Percentiles rank a stretch among this genome's conserved stretches.
phyloP scores from a whole-genome alignment of 164 flowering plant genomes.

The Chimonanthus praecox region DNA sequence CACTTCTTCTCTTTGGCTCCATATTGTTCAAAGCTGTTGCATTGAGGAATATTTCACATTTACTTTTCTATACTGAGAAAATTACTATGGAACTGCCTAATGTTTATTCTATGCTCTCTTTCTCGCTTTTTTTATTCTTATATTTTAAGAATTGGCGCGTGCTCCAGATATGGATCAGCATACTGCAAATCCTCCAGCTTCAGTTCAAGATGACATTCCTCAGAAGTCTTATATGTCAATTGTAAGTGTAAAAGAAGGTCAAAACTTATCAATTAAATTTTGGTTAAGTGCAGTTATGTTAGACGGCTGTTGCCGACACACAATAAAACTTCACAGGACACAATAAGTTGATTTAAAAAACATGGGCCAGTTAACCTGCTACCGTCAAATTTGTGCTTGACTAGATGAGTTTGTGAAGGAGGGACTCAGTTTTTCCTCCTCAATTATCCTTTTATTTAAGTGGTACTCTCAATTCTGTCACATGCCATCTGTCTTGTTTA shows the following conservation, averaged over 20 bases:
- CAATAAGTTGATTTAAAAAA: neutral
- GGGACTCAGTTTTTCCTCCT: neutral
- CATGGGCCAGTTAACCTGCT: neutral
- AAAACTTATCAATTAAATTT: neutral
- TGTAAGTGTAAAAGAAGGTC: slow-evolving; percentile 26
- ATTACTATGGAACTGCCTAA: neutral
- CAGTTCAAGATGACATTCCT: slow-evolving; percentile 47
- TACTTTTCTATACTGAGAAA: neutral
- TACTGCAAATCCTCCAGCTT: slow-evolving; percentile 20
- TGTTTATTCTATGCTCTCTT: neutral
- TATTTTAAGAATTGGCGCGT: slow-evolving; percentile 33
- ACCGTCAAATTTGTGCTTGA: neutral
- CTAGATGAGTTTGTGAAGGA: neutral
- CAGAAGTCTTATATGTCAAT: slow-evolving; percentile 76
- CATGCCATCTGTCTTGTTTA: too few species aligned
- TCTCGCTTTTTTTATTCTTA: neutral
- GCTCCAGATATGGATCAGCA: slow-evolving; percentile 31
- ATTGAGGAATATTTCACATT: neutral
- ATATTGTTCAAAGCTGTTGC: neutral
- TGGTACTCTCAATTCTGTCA: neutral
- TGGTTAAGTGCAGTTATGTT: neutral
- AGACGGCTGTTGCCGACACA: neutral
- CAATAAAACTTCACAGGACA: neutral
- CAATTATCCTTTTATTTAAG: neutral
- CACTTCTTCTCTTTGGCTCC: neutral